A percentile compares a stretch with the other conserved stretches of the same genome.
phyloP scores from a whole-genome alignment of 352 stramenopile species.

The Plasmopara muralis region DNA sequence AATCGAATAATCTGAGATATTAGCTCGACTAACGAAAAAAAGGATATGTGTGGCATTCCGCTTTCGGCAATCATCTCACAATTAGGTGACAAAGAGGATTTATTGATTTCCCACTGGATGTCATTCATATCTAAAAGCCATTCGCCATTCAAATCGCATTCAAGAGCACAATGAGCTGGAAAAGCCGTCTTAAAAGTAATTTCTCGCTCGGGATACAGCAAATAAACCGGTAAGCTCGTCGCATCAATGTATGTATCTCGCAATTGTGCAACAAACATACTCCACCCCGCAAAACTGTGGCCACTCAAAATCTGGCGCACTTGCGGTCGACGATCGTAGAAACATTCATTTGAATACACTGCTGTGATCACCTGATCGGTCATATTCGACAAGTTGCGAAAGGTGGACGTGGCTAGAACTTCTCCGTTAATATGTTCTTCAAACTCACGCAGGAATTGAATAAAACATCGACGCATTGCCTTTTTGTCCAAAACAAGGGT shows the following conservation, averaged over 20 bases:
- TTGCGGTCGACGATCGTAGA: slow-evolving; percentile 31
- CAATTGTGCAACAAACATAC: slow-evolving; percentile 52
- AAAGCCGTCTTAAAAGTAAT: slow-evolving; percentile 5
- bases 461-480: slow-evolving; percentile 35
- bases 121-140: slow-evolving; percentile 52
- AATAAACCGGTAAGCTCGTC: slow-evolving; percentile 1
- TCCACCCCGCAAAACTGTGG: slow-evolving; percentile 51
- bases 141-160: slow-evolving; percentile 41
- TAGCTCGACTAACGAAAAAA: slow-evolving; percentile 38
- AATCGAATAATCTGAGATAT: slow-evolving; percentile 43
- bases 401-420: slow-evolving; percentile 34
- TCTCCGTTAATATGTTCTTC: slow-evolving; percentile 41
- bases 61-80: slow-evolving; percentile 5
- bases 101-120: slow-evolving; percentile 27
- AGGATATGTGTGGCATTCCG: slow-evolving; percentile 20
- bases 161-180: slow-evolving; percentile 25
- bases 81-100: not conserved
- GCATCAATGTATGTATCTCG: slow-evolving; percentile 48
- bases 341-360: slow-evolving; percentile 50
- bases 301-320: slow-evolving; percentile 47
- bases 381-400: slow-evolving; percentile 36
- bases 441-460: slow-evolving; percentile 34
- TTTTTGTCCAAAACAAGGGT: slow-evolving; percentile 34
- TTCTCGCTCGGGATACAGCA: not conserved
- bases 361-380: slow-evolving; percentile 58